These are phyloP conservation scores for Populus hybrid DNA, from an alignment of 441 rosid species.

Conservation along the genomic window DNA sequence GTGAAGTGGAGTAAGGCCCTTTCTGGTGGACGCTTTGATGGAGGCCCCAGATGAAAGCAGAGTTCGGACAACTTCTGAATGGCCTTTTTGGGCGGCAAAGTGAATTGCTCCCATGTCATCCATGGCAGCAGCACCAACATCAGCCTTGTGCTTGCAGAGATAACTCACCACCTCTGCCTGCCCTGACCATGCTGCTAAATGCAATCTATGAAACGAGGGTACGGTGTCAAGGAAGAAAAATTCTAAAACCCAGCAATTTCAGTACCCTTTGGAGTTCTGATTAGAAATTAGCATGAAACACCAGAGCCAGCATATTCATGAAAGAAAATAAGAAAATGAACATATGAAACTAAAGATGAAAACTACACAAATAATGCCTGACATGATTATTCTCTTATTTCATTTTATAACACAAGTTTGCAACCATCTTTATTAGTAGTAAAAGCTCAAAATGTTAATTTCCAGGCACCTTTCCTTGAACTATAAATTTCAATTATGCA, in stretches of 20 bases:
- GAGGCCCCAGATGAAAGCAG: slow-evolving; percentile 67
- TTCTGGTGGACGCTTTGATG: slow-evolving; percentile 58
- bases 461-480: not conserved
- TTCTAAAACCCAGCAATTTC: not conserved
- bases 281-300: slow-evolving; percentile 1
- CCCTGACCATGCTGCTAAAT: slow-evolving; percentile 96
- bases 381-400: not conserved
- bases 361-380: not conserved
- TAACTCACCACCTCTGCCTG: slow-evolving; percentile 64
- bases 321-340: not conserved
- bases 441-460: not conserved
- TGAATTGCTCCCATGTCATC: slow-evolving; percentile 96
- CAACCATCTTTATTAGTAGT: not conserved
- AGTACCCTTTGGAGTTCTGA: not conserved
- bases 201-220: slow-evolving; percentile 46
- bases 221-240: slow-evolving; percentile 45
- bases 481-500: not conserved
- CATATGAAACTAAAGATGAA: not conserved
- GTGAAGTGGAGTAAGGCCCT: slow-evolving; percentile 89
- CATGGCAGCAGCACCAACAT: slow-evolving; percentile 89
- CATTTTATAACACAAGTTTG: not conserved
- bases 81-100: slow-evolving; percentile 95
- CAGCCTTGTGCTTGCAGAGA: slow-evolving; percentile 88
- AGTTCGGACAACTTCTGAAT: slow-evolving; percentile 62
- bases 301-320: not conserved